Base-by-base conservation (phyloP, 2,329 filamentous ascomycete genomes). In the Setomelanomma holmii region DNA sequence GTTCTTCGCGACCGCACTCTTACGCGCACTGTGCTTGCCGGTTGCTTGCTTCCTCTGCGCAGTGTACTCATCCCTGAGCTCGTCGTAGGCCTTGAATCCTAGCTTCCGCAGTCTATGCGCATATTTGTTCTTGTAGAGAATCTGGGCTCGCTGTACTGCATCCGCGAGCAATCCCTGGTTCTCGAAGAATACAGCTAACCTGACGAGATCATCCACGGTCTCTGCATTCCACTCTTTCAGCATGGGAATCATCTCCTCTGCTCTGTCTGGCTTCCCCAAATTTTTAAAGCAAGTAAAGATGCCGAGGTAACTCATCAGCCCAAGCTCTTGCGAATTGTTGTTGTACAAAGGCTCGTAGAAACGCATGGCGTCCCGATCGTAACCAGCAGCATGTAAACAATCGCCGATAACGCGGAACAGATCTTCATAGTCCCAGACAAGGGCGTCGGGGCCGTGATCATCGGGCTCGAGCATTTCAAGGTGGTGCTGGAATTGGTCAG, bases 181-280 rank as follows among this genome's bases (percentile, higher is more conserved):
- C 70, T 96, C 91, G 67, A 96, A 96, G 73, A 97, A 85, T 64
- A 89, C 92, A 11, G 91, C 91, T 8, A 97, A 80, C 63, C 91
- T 86, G 23, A 90, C 86, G 34, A 91, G 87, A 34, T 91, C 90
- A 56, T 92, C 88, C 41, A 93, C 86, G 51, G 89, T 87, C 35
- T 85, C 80, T 39, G 86, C 79, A 56, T 96, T 89, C 53, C 86
- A 82, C 45, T 91, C 85, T 33, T 91, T 86, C 10, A 93, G 86
- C 1, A 85, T 85, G 20, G 91, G 82, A 64, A 93, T 95, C 67
- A 86, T 89, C 58, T 89, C 86, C 66, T 93, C 88, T 0, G 93
- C 92, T 33, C 89, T 85, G 24, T 85, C 80, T 17, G 85, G 80
- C 48, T 89, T 81, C 5, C 83, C 84, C 21, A 86, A 76, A 5